Evolutionary conservation across 1,284 basidiomycete species (phyloP).

Genomic region (Leucoagaricus sp.): DNA sequence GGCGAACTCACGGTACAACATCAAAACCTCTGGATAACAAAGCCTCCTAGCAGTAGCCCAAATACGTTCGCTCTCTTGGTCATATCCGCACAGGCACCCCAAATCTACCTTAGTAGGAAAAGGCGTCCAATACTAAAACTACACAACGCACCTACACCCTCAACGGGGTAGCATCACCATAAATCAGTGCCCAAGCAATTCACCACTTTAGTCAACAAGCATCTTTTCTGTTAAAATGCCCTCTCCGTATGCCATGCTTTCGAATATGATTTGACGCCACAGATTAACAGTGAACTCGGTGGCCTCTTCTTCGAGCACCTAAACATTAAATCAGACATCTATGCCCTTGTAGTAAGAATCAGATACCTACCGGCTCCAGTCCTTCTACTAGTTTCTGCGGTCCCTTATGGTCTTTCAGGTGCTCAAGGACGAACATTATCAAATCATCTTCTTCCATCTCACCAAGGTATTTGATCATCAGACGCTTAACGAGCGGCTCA

Average conservation of each 20-base stretch:
- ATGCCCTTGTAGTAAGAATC: neutral
- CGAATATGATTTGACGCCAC: slow-evolving; percentile 89
- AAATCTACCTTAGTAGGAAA: slow-evolving; percentile 38
- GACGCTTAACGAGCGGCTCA: slow-evolving; percentile 73
- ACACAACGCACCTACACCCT: slow-evolving; percentile 46
- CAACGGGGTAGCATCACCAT: slow-evolving; percentile 26
- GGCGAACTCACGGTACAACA: slow-evolving; percentile 47
- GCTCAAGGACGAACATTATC: slow-evolving; percentile 87
- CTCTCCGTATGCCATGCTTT: slow-evolving; percentile 86
- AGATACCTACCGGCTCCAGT: slow-evolving; percentile 77
- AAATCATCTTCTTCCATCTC: slow-evolving; percentile 88
- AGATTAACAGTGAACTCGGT: slow-evolving; percentile 70
- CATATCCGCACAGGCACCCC: slow-evolving; percentile 29
- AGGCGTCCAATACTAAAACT: slow-evolving; percentile 33
- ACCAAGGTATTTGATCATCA: slow-evolving; percentile 84
- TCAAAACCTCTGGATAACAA: slow-evolving; percentile 20
- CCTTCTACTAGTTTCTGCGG: slow-evolving; percentile 84
- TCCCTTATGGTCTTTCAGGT: slow-evolving; percentile 82
- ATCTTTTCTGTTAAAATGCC: slow-evolving; percentile 78
- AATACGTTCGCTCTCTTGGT: slow-evolving; percentile 24
- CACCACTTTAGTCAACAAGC: slow-evolving; percentile 60
- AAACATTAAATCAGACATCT: slow-evolving; percentile 11
- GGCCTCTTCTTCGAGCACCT: slow-evolving; percentile 91
- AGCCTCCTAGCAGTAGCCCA: slow-evolving; percentile 17
- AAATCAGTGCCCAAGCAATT: neutral